These are phyloP conservation scores for Leucocoprinus sp. DNA, from an alignment of 768 basidiomycete species.

Conservation along the genomic window DNA sequence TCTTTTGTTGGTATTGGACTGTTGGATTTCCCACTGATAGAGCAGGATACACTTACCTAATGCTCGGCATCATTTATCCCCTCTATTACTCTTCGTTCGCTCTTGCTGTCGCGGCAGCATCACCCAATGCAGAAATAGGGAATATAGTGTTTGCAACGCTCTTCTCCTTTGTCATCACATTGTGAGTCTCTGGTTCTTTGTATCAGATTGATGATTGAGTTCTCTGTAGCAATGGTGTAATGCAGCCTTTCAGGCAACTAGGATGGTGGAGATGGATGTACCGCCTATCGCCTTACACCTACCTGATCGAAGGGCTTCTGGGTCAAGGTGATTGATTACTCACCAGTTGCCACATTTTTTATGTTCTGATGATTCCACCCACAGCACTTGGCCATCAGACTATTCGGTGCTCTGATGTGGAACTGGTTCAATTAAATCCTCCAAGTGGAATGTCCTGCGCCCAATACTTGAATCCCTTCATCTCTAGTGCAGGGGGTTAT, in stretches of 20 bases:
- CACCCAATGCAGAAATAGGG: slow-evolving; percentile 51
- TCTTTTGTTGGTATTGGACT: slow-evolving; percentile 65
- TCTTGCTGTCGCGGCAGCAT: slow-evolving; percentile 51
- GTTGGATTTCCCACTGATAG: slow-evolving; percentile 48
- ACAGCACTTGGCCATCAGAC: slow-evolving; percentile 35
- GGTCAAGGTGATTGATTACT: slow-evolving; percentile 30
- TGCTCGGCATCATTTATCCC: slow-evolving; percentile 46
- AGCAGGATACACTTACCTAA: slow-evolving; percentile 53
- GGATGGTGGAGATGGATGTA: slow-evolving; percentile 57
- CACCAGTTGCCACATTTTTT: not conserved
- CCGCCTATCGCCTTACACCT: slow-evolving; percentile 40
- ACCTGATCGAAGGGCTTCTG: slow-evolving; percentile 41
- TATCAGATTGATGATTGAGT: slow-evolving; percentile 1
- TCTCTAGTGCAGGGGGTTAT: slow-evolving; percentile 44
- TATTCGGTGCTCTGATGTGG: slow-evolving; percentile 41
- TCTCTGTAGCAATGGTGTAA: slow-evolving; percentile 44
- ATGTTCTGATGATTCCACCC: not conserved
- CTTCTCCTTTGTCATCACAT: slow-evolving; percentile 55
- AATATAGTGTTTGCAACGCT: slow-evolving; percentile 48
- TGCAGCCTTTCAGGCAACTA: slow-evolving; percentile 55
- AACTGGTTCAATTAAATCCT: slow-evolving; percentile 46
- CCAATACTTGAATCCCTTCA: slow-evolving; percentile 43
- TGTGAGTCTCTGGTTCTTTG: slow-evolving; percentile 28
- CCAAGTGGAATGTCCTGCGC: slow-evolving; percentile 46
- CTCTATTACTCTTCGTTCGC: slow-evolving; percentile 54